Evolutionary conservation across 2,329 filamentous ascomycete species (phyloP).

Genomic region (Ceratocystis papillata): DNA sequence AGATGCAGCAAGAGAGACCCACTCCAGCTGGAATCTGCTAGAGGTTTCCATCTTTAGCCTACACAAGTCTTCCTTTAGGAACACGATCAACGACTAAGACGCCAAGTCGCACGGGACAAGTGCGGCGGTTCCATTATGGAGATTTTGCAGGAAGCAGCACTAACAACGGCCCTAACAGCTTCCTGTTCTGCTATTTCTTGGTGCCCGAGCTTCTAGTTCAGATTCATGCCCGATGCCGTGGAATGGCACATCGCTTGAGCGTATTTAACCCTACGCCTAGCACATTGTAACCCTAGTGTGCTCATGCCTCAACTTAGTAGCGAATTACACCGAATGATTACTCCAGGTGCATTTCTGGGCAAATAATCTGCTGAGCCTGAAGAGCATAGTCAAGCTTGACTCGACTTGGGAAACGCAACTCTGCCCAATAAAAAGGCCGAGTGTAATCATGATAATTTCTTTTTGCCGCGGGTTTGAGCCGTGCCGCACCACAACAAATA

Average conservation of each 20-base stretch:
- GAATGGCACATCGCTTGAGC: not conserved
- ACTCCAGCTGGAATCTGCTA: slow-evolving; percentile 12
- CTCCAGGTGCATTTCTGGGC: too few species aligned
- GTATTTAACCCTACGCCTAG: not conserved
- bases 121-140: not conserved
- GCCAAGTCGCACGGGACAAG: slow-evolving; percentile 7
- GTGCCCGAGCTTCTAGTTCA: not conserved
- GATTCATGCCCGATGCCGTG: not conserved
- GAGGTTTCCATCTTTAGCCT: slow-evolving; percentile 13
- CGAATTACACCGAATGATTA: too few species aligned
- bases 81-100: slow-evolving; percentile 6
- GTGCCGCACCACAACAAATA: not conserved
- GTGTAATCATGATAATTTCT: not conserved
- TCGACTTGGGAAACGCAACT: not conserved
- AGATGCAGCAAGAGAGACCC: not conserved
- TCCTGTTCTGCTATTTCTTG: not conserved
- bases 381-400: not conserved
- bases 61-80: slow-evolving; percentile 4
- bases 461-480: slow-evolving; percentile 3
- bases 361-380: too few species aligned
- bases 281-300: not conserved
- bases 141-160: not conserved
- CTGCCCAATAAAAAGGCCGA: not conserved
- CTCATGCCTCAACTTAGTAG: too few species aligned
- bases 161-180: not conserved